Evolutionary conservation across 768 basidiomycete species (phyloP).

Genomic region (Pulveroboletus sp.): DNA sequence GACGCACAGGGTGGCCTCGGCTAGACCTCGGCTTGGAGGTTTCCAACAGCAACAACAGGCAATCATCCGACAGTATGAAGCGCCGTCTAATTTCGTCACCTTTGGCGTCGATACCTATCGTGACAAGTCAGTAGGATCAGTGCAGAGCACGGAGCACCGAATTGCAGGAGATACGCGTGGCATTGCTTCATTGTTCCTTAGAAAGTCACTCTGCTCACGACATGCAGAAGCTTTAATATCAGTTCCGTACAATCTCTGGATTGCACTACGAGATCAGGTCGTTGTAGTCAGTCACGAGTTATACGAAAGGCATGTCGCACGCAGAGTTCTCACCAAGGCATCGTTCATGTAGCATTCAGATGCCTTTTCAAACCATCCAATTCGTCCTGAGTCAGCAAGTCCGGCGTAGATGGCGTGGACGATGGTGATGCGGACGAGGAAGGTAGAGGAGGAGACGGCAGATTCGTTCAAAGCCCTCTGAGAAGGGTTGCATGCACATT

Average conservation of each 20-base stretch:
- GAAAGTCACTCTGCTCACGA: not conserved
- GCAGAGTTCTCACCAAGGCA: slow-evolving; percentile 91
- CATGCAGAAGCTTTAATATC: slow-evolving; percentile 83
- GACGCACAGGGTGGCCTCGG: slow-evolving; percentile 75
- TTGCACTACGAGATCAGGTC: slow-evolving; percentile 89
- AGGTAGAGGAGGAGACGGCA: slow-evolving; percentile 90
- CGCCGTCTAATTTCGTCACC: slow-evolving; percentile 66
- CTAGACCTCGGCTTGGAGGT: slow-evolving; percentile 41
- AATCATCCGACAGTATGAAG: slow-evolving; percentile 30
- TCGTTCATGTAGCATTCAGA: slow-evolving; percentile 61
- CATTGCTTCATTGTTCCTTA: not conserved
- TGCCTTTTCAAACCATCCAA: slow-evolving; percentile 49
- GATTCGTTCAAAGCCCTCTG: slow-evolving; percentile 98
- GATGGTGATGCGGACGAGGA: slow-evolving; percentile 38
- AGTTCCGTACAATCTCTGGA: slow-evolving; percentile 92
- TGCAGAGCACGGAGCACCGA: slow-evolving; percentile 97
- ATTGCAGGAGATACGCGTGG: slow-evolving; percentile 74
- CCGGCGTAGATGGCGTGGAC: slow-evolving; percentile 12
- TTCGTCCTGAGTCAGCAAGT: slow-evolving; percentile 3
- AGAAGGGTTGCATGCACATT: slow-evolving; percentile 65
- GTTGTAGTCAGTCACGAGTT: slow-evolving; percentile 92
- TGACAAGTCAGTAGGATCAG: slow-evolving; percentile 95
- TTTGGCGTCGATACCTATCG: slow-evolving; percentile 95
- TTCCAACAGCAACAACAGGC: slow-evolving; percentile 15
- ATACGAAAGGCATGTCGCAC: slow-evolving; percentile 99